phyloP scores from a whole-genome alignment of 345 rosid genomes.

The Populus nigra region DNA sequence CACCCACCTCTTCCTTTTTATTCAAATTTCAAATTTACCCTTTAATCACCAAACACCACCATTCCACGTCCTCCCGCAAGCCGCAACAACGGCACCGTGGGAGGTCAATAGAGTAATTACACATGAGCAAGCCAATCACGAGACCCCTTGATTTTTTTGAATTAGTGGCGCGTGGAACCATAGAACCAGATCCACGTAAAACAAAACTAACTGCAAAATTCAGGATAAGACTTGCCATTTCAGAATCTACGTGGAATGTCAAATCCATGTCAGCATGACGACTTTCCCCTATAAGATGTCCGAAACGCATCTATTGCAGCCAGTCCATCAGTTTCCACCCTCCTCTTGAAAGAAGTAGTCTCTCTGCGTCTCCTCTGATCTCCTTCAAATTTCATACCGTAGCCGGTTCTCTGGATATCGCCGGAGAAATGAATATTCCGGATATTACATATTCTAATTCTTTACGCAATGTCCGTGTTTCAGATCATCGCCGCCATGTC shows the following conservation, averaged over 20 bases:
- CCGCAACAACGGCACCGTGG: not conserved
- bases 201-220: not conserved
- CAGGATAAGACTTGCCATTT: constrained; percentile 9
- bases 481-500: constrained; percentile 68
- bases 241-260: constrained; percentile 1
- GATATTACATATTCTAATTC: constrained; percentile 18
- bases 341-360: not conserved
- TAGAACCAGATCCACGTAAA: not conserved
- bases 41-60: not conserved
- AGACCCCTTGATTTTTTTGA: not conserved
- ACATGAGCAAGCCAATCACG: not conserved
- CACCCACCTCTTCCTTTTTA: not conserved
- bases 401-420: constrained; percentile 34
- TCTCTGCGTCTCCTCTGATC: not conserved
- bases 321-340: constrained; percentile 14
- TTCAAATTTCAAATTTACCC: constrained; percentile 16
- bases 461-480: constrained; percentile 42
- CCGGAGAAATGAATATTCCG: constrained; percentile 61
- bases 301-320: constrained; percentile 18
- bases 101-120: not conserved
- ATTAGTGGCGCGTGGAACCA: not conserved
- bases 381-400: not conserved
- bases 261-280: constrained; percentile 39
- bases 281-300: constrained; percentile 36
- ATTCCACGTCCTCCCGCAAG: not conserved